Percentiles rank a stretch among this genome's conserved stretches.
These are phyloP conservation scores for Emericellopsis cladophorae DNA, from an alignment of 2,329 filamentous ascomycete genomes.

Conservation along the genomic window DNA sequence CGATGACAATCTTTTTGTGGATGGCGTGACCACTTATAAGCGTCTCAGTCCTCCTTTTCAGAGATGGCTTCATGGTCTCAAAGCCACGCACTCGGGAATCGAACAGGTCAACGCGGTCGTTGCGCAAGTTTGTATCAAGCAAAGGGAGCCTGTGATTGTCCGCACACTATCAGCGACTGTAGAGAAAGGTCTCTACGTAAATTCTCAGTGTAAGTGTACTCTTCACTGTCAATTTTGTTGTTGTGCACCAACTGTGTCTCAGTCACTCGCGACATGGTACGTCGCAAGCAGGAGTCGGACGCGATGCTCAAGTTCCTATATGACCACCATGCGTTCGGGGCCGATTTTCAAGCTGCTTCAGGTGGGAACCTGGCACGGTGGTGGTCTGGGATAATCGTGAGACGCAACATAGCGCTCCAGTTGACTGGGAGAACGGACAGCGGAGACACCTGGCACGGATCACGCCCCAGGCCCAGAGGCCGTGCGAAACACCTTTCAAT, in stretches of 20 bases:
- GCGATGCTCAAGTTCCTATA: constrained; percentile 60
- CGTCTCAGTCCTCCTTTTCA: constrained; percentile 69
- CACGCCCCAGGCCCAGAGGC: constrained; percentile 69
- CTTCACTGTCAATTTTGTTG: neutral
- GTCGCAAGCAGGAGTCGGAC: constrained; percentile 76
- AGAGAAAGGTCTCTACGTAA: constrained; percentile 74
- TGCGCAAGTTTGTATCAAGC: constrained; percentile 55
- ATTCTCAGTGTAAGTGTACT: constrained; percentile 58
- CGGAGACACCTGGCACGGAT: constrained; percentile 70
- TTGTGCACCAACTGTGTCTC: neutral
- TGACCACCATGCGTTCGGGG: constrained; percentile 35
- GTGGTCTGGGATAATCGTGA: constrained; percentile 82
- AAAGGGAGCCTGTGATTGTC: constrained; percentile 64
- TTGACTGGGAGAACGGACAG: constrained; percentile 73
- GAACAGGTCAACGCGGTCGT: constrained; percentile 66
- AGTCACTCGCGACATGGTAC: constrained; percentile 73
- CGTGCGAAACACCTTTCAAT: constrained; percentile 52
- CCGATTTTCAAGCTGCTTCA: constrained; percentile 61
- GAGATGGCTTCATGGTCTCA: constrained; percentile 67
- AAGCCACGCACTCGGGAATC: constrained; percentile 67
- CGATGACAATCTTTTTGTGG: constrained; percentile 75
- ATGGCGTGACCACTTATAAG: constrained; percentile 70
- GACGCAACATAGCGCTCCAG: constrained; percentile 63
- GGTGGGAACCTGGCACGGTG: constrained; percentile 69
- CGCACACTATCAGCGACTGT: constrained; percentile 72